These are phyloP conservation scores for Lignosus rhinocerotis DNA, from an alignment of 1,284 basidiomycete genomes.

Conservation along the genomic window DNA sequence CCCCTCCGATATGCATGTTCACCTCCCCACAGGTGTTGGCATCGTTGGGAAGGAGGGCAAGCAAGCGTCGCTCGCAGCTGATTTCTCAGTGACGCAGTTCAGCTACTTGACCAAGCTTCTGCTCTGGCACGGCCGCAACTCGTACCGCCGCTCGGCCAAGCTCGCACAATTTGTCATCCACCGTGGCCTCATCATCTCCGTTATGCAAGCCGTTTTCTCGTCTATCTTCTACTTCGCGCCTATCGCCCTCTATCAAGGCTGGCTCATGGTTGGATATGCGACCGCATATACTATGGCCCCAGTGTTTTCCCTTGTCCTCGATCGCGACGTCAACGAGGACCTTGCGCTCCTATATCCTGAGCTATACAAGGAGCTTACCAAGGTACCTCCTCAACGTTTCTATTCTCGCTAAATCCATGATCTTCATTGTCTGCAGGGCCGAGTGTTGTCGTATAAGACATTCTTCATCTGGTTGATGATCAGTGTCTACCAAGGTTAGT, in stretches of 20 bases:
- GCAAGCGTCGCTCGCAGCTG: conserved; percentile 96
- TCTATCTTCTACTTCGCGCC: conserved; percentile 99
- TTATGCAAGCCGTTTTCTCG: conserved; percentile 97
- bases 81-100: conserved; percentile 98
- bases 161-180: conserved; percentile 99
- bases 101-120: conserved; percentile 93
- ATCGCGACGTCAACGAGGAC: conserved; percentile 95
- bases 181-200: conserved; percentile 94
- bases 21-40: conserved; percentile 72
- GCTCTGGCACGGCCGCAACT: conserved; percentile 96
- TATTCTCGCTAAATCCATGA: conserved; percentile 6
- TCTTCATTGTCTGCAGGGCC: conserved; percentile 57
- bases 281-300: conserved; percentile 99
- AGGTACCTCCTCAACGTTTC: conserved; percentile 52
- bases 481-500: conserved; percentile 91
- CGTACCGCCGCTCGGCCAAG: conserved; percentile 97
- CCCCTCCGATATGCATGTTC: neutral
- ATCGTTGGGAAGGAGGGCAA: conserved; percentile 99
- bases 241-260: conserved; percentile 97
- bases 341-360: conserved; percentile 95
- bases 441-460: conserved; percentile 92
- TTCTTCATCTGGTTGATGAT: conserved; percentile 99
- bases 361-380: conserved; percentile 96
- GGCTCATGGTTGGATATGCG: conserved; percentile 98
- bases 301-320: conserved; percentile 95